A percentile compares a stretch with the other conserved stretches of the same genome.
These are phyloP conservation scores for Mycena chlorophos DNA, from an alignment of 768 basidiomycete genomes.

Conservation along the genomic window DNA sequence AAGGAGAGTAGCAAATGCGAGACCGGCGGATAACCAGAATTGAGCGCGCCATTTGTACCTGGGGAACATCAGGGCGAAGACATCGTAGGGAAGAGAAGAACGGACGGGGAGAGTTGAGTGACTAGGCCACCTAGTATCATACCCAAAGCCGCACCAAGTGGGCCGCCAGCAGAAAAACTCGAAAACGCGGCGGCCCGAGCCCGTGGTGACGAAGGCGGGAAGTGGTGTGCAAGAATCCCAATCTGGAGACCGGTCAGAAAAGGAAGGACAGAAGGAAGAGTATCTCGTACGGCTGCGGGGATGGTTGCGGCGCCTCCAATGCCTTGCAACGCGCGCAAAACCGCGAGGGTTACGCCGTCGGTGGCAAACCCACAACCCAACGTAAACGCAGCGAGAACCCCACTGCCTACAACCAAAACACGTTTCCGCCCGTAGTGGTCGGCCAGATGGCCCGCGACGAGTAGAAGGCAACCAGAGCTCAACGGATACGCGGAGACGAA, in stretches of 20 bases:
- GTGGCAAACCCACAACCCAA: slow-evolving; percentile 65
- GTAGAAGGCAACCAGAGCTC: slow-evolving; percentile 73
- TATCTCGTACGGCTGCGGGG: slow-evolving; percentile 60
- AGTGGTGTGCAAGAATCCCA: slow-evolving; percentile 80
- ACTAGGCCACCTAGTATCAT: slow-evolving; percentile 69
- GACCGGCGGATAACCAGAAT: slow-evolving; percentile 57
- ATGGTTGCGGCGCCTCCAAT: slow-evolving; percentile 76
- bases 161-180: slow-evolving; percentile 82
- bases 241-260: slow-evolving; percentile 40
- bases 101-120: slow-evolving; percentile 52
- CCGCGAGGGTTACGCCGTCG: slow-evolving; percentile 58
- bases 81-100: slow-evolving; percentile 3
- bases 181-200: slow-evolving; percentile 79
- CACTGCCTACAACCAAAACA: slow-evolving; percentile 62
- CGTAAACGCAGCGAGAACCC: slow-evolving; percentile 54
- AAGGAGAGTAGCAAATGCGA: slow-evolving; percentile 53
- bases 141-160: slow-evolving; percentile 76
- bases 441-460: slow-evolving; percentile 77
- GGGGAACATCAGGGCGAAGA: background rate
- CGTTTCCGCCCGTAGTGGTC: slow-evolving; percentile 78
- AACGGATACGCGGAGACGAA: slow-evolving; percentile 65
- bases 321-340: slow-evolving; percentile 79
- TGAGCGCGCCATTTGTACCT: slow-evolving; percentile 67
- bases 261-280: slow-evolving; percentile 1
- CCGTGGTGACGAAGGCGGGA: slow-evolving; percentile 54